Conservation (phyloP, 129 eudicot genomes). For the carrot (Daucus carota) region DNA sequence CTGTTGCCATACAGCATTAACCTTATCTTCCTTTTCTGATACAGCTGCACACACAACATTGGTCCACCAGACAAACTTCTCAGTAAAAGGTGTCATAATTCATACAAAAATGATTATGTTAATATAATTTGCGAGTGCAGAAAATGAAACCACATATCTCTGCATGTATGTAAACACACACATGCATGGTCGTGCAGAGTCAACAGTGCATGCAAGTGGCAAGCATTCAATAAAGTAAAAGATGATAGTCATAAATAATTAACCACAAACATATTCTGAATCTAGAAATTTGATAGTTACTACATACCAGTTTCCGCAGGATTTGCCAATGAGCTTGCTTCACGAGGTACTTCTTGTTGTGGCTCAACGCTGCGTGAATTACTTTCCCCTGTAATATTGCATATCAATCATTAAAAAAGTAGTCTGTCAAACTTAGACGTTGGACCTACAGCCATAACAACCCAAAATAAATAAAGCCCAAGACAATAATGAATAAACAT, state of each 20-base stretch:
- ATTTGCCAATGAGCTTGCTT: neutral
- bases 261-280: neutral
- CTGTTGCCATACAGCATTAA: constrained; percentile 87
- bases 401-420: neutral
- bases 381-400: neutral
- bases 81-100: neutral
- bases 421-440: neutral
- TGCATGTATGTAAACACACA: neutral
- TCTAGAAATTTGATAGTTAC: neutral
- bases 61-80: neutral
- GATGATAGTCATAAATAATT: neutral
- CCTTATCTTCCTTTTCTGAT: constrained; percentile 69
- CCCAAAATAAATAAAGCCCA: neutral
- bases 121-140: too few relatives aligned
- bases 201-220: neutral
- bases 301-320: neutral
- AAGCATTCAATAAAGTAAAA: neutral
- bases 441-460: neutral
- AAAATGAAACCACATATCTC: neutral
- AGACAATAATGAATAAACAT: neutral
- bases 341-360: neutral
- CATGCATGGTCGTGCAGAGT: neutral
- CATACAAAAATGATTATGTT: neutral
- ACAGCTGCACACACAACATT: neutral
- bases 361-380: neutral